Evolutionary conservation across 2,329 filamentous ascomycete species (phyloP).

Genomic region (Ophiostoma ulmi): DNA sequence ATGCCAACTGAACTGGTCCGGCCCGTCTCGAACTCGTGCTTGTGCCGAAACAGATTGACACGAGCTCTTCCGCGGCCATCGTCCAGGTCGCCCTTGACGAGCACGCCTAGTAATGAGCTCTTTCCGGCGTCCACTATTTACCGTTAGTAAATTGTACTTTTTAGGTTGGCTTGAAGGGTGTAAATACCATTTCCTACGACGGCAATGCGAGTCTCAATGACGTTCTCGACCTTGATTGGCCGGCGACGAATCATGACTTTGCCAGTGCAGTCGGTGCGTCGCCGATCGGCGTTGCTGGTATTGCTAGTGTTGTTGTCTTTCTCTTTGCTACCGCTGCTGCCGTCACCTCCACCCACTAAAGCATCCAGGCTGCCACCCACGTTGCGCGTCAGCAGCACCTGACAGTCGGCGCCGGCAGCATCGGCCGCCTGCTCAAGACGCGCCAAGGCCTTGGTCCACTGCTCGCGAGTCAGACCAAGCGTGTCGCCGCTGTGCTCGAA

Average conservation of each 20-base stretch:
- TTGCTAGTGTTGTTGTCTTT: neutral
- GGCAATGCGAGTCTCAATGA: slow-evolving; percentile 92
- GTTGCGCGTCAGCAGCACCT: slow-evolving; percentile 82
- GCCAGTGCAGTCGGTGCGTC: slow-evolving; percentile 66
- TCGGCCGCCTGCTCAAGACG: slow-evolving; percentile 62
- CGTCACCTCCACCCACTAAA: neutral
- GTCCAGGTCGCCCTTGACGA: slow-evolving; percentile 92
- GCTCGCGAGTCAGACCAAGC: slow-evolving; percentile 66
- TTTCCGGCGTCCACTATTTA: slow-evolving; percentile 82
- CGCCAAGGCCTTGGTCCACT: slow-evolving; percentile 69
- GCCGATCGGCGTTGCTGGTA: slow-evolving; percentile 49
- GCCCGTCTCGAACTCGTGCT: slow-evolving; percentile 94
- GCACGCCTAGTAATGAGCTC: slow-evolving; percentile 88
- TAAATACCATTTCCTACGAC: slow-evolving; percentile 72
- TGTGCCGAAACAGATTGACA: slow-evolving; percentile 94
- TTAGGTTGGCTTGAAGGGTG: neutral
- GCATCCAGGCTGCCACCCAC: slow-evolving; percentile 74
- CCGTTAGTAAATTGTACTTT: neutral
- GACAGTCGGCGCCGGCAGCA: slow-evolving; percentile 65
- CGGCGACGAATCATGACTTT: slow-evolving; percentile 77
- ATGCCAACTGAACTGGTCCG: slow-evolving; percentile 94
- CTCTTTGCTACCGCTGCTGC: neutral
- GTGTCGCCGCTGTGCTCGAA: slow-evolving; percentile 84
- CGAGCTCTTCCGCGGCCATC: slow-evolving; percentile 90
- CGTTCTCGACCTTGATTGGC: slow-evolving; percentile 71